These are phyloP conservation scores for Colletotrichum lini DNA, from an alignment of 2,329 filamentous ascomycete genomes.

Conservation along the genomic window DNA sequence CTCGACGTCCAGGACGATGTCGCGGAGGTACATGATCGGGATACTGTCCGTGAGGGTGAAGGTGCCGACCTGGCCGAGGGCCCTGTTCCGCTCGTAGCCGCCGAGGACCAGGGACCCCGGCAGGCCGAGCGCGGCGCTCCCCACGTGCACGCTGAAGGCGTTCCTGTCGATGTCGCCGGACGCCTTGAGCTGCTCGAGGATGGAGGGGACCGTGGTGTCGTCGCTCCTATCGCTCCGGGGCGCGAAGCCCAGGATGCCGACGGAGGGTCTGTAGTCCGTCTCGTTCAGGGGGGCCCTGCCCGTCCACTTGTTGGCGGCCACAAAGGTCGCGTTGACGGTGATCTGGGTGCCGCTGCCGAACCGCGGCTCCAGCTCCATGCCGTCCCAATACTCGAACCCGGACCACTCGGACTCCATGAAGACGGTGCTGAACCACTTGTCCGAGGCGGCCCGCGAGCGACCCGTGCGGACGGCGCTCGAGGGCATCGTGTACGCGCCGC, in stretches of 20 bases:
- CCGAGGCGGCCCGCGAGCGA: neutral
- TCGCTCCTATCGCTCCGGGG: neutral
- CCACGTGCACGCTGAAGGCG: constrained; percentile 52
- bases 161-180: constrained; percentile 44
- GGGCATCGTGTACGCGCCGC: neutral
- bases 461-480: neutral
- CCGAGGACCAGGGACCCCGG: constrained; percentile 51
- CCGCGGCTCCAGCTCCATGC: neutral
- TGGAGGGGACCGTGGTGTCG: neutral
- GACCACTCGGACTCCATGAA: neutral
- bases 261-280: neutral
- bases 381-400: constrained; percentile 12
- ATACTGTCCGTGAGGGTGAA: constrained; percentile 43
- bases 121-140: constrained; percentile 49
- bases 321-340: constrained; percentile 12
- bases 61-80: constrained; percentile 47
- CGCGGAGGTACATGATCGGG: constrained; percentile 38
- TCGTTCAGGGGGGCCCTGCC: neutral
- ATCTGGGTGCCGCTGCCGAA: neutral
- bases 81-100: constrained; percentile 52
- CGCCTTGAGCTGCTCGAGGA: constrained; percentile 42
- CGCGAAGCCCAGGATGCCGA: constrained; percentile 24
- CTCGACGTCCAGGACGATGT: constrained; percentile 46
- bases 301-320: constrained; percentile 14
- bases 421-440: neutral